Conservation (phyloP, 192 early-diverging fungal genomes). For the Coemansia sp. region DNA sequence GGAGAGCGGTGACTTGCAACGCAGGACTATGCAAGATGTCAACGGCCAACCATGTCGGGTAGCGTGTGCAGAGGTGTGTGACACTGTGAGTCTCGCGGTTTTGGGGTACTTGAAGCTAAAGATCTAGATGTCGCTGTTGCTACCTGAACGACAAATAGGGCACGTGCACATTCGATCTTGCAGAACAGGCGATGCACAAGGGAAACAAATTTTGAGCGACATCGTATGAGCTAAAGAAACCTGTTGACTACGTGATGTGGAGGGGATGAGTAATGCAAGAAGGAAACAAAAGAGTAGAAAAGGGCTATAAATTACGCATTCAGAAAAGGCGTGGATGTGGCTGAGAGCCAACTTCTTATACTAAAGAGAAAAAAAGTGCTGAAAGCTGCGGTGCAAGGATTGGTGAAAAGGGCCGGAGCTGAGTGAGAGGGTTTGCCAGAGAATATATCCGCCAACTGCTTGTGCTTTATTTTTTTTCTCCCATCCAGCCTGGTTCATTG, state of each 20-base stretch:
- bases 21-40: background rate
- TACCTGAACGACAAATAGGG: conserved; percentile 40
- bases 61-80: background rate
- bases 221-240: background rate
- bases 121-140: conserved; percentile 25
- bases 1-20: background rate
- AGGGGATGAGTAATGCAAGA: background rate
- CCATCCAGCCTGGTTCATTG: background rate
- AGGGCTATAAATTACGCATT: background rate
- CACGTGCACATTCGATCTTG: conserved; percentile 48
- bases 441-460: background rate
- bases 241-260: background rate
- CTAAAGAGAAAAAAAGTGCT: background rate
- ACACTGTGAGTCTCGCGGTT: background rate
- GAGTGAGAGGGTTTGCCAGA: background rate
- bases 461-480: background rate
- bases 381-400: background rate
- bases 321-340: background rate
- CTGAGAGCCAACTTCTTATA: background rate
- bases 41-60: background rate
- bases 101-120: background rate
- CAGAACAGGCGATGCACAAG: background rate
- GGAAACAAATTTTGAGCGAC: too few relatives aligned
- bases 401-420: background rate
- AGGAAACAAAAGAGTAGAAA: background rate